Base-by-base conservation (phyloP, 2,329 filamentous ascomycete genomes). In the Keithomyces neogunnii region DNA sequence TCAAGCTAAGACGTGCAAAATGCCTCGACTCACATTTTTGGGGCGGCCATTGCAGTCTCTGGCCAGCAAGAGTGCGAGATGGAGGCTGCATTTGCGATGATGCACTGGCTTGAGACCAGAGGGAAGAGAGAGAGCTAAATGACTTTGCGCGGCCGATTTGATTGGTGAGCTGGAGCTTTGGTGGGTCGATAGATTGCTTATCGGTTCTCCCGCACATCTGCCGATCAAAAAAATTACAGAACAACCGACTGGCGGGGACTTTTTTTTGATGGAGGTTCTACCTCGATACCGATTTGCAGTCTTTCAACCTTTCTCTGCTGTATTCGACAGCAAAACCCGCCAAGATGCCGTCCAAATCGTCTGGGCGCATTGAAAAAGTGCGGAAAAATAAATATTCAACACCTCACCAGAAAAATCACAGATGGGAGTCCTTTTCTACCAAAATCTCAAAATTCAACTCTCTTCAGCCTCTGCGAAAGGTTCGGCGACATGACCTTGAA, bases 371-470 rank as follows among this genome's bases (percentile, higher is more conserved):
- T 63, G 72, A 77, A 62, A 86, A 87, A 76, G 77, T 80, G 68
- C 78, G 77, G 59, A 88, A 86, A 71, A 77, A 77, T 57, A 89
- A 87, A 65, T 78, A 78, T 55, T 78, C 78, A 57, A 95, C 89
- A 30, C 75, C 77, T 48, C 88, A 90, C 59, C 84, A 85, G 55
- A 91, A 89, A 64, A 86, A 89, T 49, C 89, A 96, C 71, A 81
- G 88, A 66, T 97, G 89, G 81, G 87, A 96, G 71, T 86, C 88
- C 56, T 97, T 97, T 71, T 88, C 86, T 53, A 81, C 85, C 64
- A 93, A 95, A 68, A 88, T 97, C 66, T 82, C 88, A 56, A 93
- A 91, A 68, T 81, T 97, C 64, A 93, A 89, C 70, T 82, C 82
- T 33, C 78, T 99, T 71, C 92, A 99, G 63, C 93, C 93, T 45